These are phyloP conservation scores for Vigna hirtella DNA, from an alignment of 306 rosid genomes.

Conservation along the genomic window DNA sequence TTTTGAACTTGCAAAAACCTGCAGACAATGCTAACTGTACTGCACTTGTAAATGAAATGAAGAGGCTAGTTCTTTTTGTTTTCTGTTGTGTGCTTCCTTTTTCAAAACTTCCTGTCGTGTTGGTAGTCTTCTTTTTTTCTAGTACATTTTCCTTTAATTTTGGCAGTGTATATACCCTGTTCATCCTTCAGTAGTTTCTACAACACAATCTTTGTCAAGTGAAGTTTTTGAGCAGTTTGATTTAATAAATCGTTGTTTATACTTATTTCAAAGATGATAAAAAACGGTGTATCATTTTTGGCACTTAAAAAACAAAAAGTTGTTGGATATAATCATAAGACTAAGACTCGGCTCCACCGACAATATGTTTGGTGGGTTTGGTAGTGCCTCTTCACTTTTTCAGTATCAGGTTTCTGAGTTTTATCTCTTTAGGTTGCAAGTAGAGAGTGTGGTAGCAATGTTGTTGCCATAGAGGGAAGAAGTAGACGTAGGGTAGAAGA, in stretches of 20 bases:
- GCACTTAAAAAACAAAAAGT: background rate
- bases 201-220: background rate
- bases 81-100: background rate
- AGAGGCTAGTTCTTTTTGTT: constrained; percentile 36
- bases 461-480: background rate
- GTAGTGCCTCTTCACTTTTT: background rate
- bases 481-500: constrained; percentile 8
- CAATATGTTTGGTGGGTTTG: constrained; percentile 36
- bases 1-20: constrained; percentile 36
- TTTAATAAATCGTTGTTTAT: background rate
- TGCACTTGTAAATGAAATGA: constrained; percentile 58
- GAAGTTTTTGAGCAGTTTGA: background rate
- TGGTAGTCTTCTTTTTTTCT: constrained; percentile 2
- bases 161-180: background rate
- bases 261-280: background rate
- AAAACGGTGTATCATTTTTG: background rate
- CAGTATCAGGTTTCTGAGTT: background rate
- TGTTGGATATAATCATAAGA: constrained; percentile 18
- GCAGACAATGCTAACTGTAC: constrained; percentile 38
- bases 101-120: background rate
- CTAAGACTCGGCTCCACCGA: constrained; percentile 16
- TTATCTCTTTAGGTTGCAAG: constrained; percentile 1
- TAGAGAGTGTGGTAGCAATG: constrained; percentile 38
- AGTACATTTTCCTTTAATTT: background rate
- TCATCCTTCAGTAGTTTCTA: constrained; percentile 1